Conservation (phyloP, 805 yeast species). For the Teunomyces cretensis region DNA sequence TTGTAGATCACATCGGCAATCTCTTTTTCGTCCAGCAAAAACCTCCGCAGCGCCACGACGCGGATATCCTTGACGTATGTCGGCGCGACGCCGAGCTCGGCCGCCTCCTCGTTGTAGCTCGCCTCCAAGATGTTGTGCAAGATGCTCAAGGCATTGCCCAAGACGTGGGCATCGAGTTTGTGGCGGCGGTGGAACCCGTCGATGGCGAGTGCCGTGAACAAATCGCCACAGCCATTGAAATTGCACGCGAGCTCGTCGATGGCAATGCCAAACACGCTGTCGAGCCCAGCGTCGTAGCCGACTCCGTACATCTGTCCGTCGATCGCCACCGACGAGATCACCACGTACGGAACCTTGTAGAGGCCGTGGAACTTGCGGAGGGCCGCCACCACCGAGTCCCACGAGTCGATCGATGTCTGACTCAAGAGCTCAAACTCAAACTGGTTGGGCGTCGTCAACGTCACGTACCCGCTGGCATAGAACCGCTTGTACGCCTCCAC, state of each 20-base stretch:
- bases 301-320: conserved; percentile 37
- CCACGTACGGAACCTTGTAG: conserved; percentile 51
- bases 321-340: conserved; percentile 57
- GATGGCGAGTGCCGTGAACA: conserved; percentile 62
- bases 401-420: conserved; percentile 40
- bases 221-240: conserved; percentile 76
- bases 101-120: conserved; percentile 23
- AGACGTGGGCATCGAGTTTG: conserved; percentile 10
- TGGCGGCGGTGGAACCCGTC: conserved; percentile 38
- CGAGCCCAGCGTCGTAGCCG: conserved; percentile 26
- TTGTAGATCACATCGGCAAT: not conserved
- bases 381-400: conserved; percentile 37
- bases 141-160: conserved; percentile 26
- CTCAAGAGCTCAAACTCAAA: conserved; percentile 67
- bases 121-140: conserved; percentile 28
- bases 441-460: conserved; percentile 69
- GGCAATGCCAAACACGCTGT: conserved; percentile 31
- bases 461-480: conserved; percentile 43
- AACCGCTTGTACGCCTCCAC: conserved; percentile 52
- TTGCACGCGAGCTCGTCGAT: conserved; percentile 54
- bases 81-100: conserved; percentile 10
- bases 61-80: conserved; percentile 33
- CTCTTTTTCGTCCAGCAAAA: conserved; percentile 17
- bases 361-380: conserved; percentile 40
- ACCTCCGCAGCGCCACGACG: conserved; percentile 34